Evolutionary conservation across 768 basidiomycete species (phyloP).

Genomic region (Hypholoma fasciculare): DNA sequence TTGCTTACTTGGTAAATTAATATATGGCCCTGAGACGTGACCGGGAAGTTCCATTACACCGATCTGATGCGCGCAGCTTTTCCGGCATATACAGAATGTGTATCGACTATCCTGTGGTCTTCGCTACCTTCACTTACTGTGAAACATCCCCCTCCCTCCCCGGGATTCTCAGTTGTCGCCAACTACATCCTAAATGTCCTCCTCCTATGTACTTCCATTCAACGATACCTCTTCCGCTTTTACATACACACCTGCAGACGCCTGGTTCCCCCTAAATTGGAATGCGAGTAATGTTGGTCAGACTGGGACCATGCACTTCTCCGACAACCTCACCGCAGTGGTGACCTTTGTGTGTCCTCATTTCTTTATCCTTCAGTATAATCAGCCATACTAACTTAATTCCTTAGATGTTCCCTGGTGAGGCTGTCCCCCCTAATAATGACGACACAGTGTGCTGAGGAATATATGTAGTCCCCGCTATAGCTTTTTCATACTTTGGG

Average conservation of each 20-base stretch:
- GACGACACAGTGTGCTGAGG: neutral
- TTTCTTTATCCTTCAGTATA: neutral
- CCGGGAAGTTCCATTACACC: no score
- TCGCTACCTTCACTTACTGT: no score
- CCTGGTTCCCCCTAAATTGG: neutral
- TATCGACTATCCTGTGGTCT: no score
- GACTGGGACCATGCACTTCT: neutral
- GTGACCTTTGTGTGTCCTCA: neutral
- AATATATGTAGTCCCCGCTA: slow-evolving; percentile 16
- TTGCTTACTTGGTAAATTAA: no score
- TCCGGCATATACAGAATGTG: no score
- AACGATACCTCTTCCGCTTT: neutral
- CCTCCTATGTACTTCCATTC: neutral
- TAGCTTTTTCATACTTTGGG: slow-evolving; percentile 27
- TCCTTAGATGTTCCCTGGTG: neutral
- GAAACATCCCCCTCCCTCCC: no score
- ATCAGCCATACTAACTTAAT: neutral
- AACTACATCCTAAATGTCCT: neutral
- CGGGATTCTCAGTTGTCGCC: no score
- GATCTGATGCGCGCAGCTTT: no score
- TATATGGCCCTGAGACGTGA: no score
- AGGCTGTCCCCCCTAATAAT: neutral
- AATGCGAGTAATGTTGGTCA: neutral
- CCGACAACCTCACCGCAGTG: neutral
- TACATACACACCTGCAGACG: neutral